These are phyloP conservation scores for Mycena sp. DNA, from an alignment of 1,284 basidiomycete species.

Conservation along the genomic window DNA sequence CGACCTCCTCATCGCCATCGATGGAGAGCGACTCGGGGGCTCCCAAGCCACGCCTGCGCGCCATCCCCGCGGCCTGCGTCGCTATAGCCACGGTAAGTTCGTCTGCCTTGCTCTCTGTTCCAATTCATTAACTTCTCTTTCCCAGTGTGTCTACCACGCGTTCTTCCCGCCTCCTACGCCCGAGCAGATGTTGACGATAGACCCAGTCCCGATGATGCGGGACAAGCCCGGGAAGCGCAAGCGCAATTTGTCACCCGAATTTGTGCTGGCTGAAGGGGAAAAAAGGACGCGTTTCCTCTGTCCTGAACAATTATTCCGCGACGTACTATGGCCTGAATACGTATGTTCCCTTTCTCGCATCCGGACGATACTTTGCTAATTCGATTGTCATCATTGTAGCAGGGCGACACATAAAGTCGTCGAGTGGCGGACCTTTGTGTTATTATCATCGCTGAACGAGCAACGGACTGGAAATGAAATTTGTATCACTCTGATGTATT, in stretches of 20 bases:
- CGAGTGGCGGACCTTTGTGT: too few species aligned
- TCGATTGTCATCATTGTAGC: too few species aligned
- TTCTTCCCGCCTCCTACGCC: neutral
- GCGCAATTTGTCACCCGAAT: neutral
- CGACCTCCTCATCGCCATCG: neutral
- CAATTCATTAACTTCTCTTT: neutral
- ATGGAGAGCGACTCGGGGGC: constrained; percentile 46
- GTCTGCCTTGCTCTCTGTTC: neutral
- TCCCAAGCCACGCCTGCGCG: neutral
- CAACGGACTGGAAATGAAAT: too few species aligned
- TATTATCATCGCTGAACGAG: too few species aligned
- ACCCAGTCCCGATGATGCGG: constrained; percentile 3
- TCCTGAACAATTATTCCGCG: neutral
- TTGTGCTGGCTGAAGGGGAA: neutral
- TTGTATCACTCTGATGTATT: too few species aligned
- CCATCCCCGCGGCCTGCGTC: neutral
- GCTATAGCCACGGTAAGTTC: neutral
- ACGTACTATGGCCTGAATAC: neutral
- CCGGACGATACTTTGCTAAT: too few species aligned
- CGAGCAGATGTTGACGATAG: neutral
- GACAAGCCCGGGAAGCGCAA: neutral
- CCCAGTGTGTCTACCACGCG: neutral
- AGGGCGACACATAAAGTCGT: too few species aligned
- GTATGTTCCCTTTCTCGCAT: too few species aligned
- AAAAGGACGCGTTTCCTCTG: constrained; percentile 1